Percentiles rank a stretch among this genome's conserved stretches.
phyloP scores from a whole-genome alignment of 495 filamentous ascomycete genomes.

The Viridothelium virens region DNA sequence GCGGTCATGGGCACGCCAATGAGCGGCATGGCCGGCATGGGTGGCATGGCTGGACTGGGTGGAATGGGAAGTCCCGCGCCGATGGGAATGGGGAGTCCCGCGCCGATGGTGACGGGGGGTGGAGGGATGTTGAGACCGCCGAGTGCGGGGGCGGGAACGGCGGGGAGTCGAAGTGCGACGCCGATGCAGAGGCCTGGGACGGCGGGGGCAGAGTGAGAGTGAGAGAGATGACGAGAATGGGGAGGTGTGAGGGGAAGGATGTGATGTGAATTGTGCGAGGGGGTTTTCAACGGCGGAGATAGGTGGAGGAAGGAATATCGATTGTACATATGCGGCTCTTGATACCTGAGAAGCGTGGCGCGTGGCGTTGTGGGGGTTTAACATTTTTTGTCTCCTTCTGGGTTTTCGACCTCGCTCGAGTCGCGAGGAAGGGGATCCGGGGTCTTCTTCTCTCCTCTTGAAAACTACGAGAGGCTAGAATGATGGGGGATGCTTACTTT shows the following conservation, averaged over 20 bases:
- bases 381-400: neutral
- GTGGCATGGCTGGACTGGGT: too few relatives aligned
- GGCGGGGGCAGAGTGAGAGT: neutral
- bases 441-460: neutral
- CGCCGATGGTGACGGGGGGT: neutral
- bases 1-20: neutral
- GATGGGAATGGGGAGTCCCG: neutral
- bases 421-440: neutral
- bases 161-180: constrained; percentile 3
- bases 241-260: neutral
- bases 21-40: neutral
- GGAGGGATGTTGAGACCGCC: neutral
- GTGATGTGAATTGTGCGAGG: neutral
- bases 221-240: neutral
- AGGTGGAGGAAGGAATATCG: neutral
- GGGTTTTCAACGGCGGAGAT: neutral
- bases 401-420: neutral
- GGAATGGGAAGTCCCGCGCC: too few relatives aligned
- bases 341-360: too few relatives aligned
- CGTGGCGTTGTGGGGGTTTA: neutral
- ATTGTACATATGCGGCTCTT: too few relatives aligned
- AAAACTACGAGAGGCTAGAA: too few relatives aligned
- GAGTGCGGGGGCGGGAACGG: neutral
- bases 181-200: constrained; percentile 1
- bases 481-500: neutral